Evolutionary conservation across 345 rosid genomes (phyloP).

Genomic region (Microthlaspi erraticum): DNA sequence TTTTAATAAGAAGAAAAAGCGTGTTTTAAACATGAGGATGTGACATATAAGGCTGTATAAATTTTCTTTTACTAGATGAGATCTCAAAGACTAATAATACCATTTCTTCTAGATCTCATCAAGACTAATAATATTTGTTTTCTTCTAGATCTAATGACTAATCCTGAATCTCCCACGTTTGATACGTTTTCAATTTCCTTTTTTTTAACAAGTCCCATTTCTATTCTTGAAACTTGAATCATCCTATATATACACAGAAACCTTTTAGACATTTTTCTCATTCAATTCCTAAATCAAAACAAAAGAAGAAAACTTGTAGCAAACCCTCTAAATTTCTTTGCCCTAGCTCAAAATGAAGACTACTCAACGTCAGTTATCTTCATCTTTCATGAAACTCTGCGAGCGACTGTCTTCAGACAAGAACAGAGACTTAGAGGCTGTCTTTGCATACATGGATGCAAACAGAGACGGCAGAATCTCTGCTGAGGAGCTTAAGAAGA

Average conservation of each 20-base stretch:
- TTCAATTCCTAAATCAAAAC: constrained; percentile 4
- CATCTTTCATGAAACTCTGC: constrained; percentile 41
- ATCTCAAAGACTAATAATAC: constrained; percentile 16
- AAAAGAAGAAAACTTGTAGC: background rate
- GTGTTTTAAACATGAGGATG: constrained; percentile 37
- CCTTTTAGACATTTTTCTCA: constrained; percentile 32
- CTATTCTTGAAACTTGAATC: constrained; percentile 10
- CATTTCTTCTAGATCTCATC: constrained; percentile 22
- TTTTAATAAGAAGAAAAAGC: background rate
- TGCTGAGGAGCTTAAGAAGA: constrained; percentile 55
- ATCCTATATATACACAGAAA: constrained; percentile 21
- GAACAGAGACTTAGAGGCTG: constrained; percentile 43
- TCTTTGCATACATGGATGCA: constrained; percentile 63
- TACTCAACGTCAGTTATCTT: constrained; percentile 40
- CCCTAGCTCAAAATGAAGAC: constrained; percentile 22
- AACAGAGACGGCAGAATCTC: constrained; percentile 69
- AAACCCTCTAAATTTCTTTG: background rate
- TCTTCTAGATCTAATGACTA: constrained; percentile 34
- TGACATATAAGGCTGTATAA: background rate
- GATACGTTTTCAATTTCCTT: constrained; percentile 16
- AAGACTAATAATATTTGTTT: constrained; percentile 13
- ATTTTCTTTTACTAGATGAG: constrained; percentile 22
- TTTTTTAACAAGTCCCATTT: background rate
- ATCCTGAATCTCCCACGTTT: constrained; percentile 37
- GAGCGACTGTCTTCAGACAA: constrained; percentile 21